Evolutionary conservation across 371 early-diverging fungal species (phyloP), one percentile per base, ranked within the genome.

Genomic region (Syncephalastrum monosporum): DNA sequence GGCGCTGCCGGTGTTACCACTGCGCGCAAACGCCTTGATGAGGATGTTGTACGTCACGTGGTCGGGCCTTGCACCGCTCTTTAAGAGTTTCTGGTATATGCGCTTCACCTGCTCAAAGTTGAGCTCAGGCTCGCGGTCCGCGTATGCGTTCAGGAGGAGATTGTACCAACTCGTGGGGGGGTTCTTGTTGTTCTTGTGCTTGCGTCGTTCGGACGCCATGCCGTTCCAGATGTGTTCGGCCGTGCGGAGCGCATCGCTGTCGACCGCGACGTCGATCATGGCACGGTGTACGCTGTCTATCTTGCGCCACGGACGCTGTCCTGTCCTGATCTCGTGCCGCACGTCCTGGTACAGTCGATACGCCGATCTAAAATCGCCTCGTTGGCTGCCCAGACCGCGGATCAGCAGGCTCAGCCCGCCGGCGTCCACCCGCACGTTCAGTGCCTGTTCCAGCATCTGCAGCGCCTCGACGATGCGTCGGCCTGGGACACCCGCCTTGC

Each of bases 21-120:
- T 65, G 55, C 79, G 74, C 3, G 88, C 82, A 68, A 90, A 89
- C 0, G 91, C 89, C 62, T 85, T 84, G 42, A 95, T 72, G 33
- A 96, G 54, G 1, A 87, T 88, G 63, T 91, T 91, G 78, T 88
- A 94, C 0, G 94, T 93, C 47, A 80, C 68, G 10, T 74, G 61
- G 59, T 90, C 85, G 1, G 94, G 93, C 27, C 65, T 61, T 55
- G 91, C 82, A 12, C 92, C 91, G 24, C 59, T 57, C 0, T 56
- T 43, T 2, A 78, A 43, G 33, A 78, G 44, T 2, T 57, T 47
- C 48, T 60, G 58, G 47, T 61, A 78, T 3, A 58, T 33, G n/a
- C 50, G 43, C 42, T 68, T 68, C 1, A 64, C 42, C 2, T 62
- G 55, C 8, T 62, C 57, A 21, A 74, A 53, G 43, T 74, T 61